A percentile compares a stretch with the other conserved stretches of the same genome.
These are phyloP conservation scores for Cystobasidium ongulense DNA, from an alignment of 768 basidiomycete species.

Conservation along the genomic window DNA sequence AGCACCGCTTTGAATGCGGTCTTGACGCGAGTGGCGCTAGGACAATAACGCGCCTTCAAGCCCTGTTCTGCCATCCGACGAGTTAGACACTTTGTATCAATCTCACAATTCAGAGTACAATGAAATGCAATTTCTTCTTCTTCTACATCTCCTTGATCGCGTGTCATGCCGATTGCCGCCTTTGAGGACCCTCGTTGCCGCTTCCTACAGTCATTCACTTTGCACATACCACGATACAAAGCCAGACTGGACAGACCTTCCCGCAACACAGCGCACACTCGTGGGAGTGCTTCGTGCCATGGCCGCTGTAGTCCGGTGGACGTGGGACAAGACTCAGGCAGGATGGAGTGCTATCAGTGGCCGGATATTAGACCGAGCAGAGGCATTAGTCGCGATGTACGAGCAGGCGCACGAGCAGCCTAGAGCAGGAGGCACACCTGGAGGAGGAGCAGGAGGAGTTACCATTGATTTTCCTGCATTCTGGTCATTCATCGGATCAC, in stretches of 20 bases:
- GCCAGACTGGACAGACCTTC: neutral
- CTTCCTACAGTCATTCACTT: too few relatives aligned
- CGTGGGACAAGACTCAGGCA: neutral
- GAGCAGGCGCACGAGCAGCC: neutral
- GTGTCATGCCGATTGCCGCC: too few relatives aligned
- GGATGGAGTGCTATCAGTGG: neutral
- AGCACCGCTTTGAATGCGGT: neutral
- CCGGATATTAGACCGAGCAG: neutral
- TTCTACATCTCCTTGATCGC: too few relatives aligned
- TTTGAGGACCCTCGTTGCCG: too few relatives aligned
- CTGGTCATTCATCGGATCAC: constrained; percentile 9
- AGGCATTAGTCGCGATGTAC: neutral
- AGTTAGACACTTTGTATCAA: too few relatives aligned
- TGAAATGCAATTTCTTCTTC: too few relatives aligned
- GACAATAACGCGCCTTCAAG: too few relatives aligned
- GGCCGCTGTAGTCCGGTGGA: neutral
- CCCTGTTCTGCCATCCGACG: too few relatives aligned
- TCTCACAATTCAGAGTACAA: too few relatives aligned
- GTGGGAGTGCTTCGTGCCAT: neutral
- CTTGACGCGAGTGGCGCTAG: neutral
- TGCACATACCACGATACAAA: too few relatives aligned
- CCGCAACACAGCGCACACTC: neutral
- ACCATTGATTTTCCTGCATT: constrained; percentile 11
- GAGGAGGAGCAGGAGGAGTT: neutral
- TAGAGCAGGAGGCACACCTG: neutral